Percentiles rank a stretch among this genome's conserved stretches.
Evolutionary conservation across 2,329 filamentous ascomycete species (phyloP).

Genomic region (Podosphaera aphanis): DNA sequence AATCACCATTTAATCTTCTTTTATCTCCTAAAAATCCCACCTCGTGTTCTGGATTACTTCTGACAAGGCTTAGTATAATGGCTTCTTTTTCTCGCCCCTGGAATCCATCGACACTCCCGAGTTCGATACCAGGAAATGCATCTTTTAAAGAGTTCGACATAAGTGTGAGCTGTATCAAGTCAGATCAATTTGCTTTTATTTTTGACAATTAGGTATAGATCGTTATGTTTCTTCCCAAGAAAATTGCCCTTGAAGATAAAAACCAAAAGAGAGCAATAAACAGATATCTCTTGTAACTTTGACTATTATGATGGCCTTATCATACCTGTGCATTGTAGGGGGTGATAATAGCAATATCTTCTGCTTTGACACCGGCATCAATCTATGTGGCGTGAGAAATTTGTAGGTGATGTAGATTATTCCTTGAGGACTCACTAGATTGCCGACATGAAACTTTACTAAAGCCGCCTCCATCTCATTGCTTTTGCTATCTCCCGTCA

Average conservation of each 20-base stretch:
- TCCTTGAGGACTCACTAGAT: slow-evolving; percentile 28
- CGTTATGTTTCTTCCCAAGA: too few species aligned
- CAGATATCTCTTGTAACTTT: background rate
- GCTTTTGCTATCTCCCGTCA: slow-evolving; percentile 56
- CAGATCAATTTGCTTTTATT: background rate
- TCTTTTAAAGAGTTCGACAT: slow-evolving; percentile 59
- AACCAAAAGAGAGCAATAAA: background rate
- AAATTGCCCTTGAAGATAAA: too few species aligned
- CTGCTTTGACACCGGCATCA: slow-evolving; percentile 50
- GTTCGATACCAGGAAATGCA: slow-evolving; percentile 58
- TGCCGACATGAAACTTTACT: slow-evolving; percentile 53
- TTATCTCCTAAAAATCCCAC: slow-evolving; percentile 89
- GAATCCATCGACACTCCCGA: slow-evolving; percentile 95
- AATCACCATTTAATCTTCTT: slow-evolving; percentile 64
- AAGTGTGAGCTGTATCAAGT: slow-evolving; percentile 37
- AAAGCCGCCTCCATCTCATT: slow-evolving; percentile 77
- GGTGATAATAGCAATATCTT: slow-evolving; percentile 81
- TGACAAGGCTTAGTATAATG: slow-evolving; percentile 76
- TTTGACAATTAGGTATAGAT: too few species aligned
- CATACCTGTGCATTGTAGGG: slow-evolving; percentile 82
- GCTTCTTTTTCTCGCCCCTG: slow-evolving; percentile 95
- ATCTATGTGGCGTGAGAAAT: background rate
- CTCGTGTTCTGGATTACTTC: slow-evolving; percentile 68
- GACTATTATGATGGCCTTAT: background rate
- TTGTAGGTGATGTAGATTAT: background rate